phyloP scores from a whole-genome alignment of 495 filamentous ascomycete species.

The Rhizodiscina lignyota region DNA sequence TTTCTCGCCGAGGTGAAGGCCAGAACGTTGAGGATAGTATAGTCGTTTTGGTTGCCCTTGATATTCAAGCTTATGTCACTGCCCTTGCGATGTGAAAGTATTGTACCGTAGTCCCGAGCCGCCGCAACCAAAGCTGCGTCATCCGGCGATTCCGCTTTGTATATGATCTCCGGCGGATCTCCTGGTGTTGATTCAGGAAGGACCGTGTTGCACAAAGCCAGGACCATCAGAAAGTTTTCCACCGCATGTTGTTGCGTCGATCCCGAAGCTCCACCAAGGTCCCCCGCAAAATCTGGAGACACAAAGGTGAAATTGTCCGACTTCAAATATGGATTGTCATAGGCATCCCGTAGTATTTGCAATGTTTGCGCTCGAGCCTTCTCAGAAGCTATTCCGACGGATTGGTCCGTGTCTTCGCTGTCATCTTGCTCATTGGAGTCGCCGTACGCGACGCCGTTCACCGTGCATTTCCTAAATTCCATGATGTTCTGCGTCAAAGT shows the following conservation, averaged over 20 bases:
- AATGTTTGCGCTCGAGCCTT: too few species aligned
- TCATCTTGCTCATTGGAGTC: too few species aligned
- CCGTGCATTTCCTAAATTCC: constrained; percentile 98
- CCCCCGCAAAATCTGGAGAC: constrained; percentile 69
- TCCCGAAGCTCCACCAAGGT: constrained; percentile 63
- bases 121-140: constrained; percentile 90
- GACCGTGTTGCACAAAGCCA: constrained; percentile 90
- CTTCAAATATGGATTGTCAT: constrained; percentile 80
- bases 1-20: constrained; percentile 96
- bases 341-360: too few species aligned
- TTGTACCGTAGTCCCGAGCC: constrained; percentile 91
- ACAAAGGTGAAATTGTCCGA: constrained; percentile 85
- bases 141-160: constrained; percentile 94
- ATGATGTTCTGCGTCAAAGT: constrained; percentile 97
- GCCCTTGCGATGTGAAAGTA: constrained; percentile 59
- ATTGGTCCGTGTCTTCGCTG: constrained; percentile 81
- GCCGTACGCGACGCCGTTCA: constrained; percentile 87
- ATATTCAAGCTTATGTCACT: constrained; percentile 73
- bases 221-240: constrained; percentile 82
- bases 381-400: too few species aligned
- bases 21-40: constrained; percentile 77
- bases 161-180: constrained; percentile 76
- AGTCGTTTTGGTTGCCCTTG: constrained; percentile 68
- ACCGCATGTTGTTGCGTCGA: constrained; percentile 56
- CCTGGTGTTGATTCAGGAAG: constrained; percentile 80